Evolutionary conservation across 1,139 yeast species (phyloP), one percentile per base, ranked within the genome.

Genomic region (Arxiozyma bovina): DNA sequence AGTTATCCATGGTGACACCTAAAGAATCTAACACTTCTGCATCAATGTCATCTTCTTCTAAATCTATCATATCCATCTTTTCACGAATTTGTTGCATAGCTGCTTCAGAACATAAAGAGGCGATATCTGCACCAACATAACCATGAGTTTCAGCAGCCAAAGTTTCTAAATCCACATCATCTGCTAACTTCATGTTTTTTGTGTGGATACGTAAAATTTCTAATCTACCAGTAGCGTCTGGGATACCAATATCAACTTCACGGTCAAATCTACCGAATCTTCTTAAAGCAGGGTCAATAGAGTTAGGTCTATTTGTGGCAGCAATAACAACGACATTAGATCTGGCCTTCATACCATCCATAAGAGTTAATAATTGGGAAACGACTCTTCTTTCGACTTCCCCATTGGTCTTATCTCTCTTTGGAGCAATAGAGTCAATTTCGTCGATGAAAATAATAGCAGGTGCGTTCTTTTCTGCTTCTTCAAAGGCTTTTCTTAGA

Each of bases 311-410:
- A 75, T 94, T 94, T 51, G 99, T 93, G 49, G 91, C 91, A 45
- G 91, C 91, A 74, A 93, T 93, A 56, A 94, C 99, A 57, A 93
- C 98, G 63, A 89, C 85, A 70, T 93, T 94, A 47, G 97, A 85
- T 74, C 99, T 87, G 23, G 98, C 96, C 77, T 93, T 93, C 99
- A 93, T 93, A 78, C 99, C 99, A 72, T 93, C 99, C 99, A 93
- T 93, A 66, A 93, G 81, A 27, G 99, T 93, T 71, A 93, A 82
- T 69, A 93, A 80, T 77, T 93, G 99, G 34, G 98, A 91, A 57
- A 93, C 99, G 57, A 93, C 99, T 78, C 99, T 87, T 77, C 99
- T 85, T 73, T 85, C 91, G 63, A 94, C 99, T 76, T 94, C 99
- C 77, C 99, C 99, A 70, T 93, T 93, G 55, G 99, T 91, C 83